Base-by-base conservation (phyloP, 495 filamentous ascomycete species). In the Durotheca rogersii region DNA sequence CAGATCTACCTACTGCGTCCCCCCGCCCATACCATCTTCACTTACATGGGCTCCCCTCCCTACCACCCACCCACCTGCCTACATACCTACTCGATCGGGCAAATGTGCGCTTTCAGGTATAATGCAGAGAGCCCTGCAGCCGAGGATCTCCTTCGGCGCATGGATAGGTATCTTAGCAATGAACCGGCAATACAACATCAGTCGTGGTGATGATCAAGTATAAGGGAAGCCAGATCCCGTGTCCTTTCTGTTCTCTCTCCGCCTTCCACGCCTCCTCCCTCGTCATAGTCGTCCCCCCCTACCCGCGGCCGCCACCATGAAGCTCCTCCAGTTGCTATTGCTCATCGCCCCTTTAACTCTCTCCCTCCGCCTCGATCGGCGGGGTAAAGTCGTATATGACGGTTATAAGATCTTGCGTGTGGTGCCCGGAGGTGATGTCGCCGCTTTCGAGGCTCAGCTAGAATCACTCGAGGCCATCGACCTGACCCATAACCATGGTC, bases 361-460 rank as follows among this genome's bases (percentile, higher is more conserved):
- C 23, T 53, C 52, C 19, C 14, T 61, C n/a, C 56, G 46, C 7
- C 37, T 63, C n/a, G 62, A 66, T 6, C 51, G 60, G 44, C 53
- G 43, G 39, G 62, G 62, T 41, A 56, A 48, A 27, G 56, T 51
- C 32, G 31, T 49, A 6, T 77, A 76, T 41, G 66, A 72, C 56
- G 73, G 72, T 49, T 76, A 69, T 56, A 70, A 74, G 51, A 67
- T 74, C 43, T 73, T 71, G 36, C 71, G 73, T 12, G 43, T 68
- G 18, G 9, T 46, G 7, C 46, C 64, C 4, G 41, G 41, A 42
- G 30, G 29, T 59, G 41, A 59, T 37, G 37, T 52, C 40, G 20
- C 54, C 47, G n/a, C 36, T 29, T 53, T 67, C 60, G 55, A 65
- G 34, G 36, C 65, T 35, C 42, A 70, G 46, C 52, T 72, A 37